Conservation (phyloP, 2,329 filamentous ascomycete species). For the Clonostachys rhizophaga region DNA sequence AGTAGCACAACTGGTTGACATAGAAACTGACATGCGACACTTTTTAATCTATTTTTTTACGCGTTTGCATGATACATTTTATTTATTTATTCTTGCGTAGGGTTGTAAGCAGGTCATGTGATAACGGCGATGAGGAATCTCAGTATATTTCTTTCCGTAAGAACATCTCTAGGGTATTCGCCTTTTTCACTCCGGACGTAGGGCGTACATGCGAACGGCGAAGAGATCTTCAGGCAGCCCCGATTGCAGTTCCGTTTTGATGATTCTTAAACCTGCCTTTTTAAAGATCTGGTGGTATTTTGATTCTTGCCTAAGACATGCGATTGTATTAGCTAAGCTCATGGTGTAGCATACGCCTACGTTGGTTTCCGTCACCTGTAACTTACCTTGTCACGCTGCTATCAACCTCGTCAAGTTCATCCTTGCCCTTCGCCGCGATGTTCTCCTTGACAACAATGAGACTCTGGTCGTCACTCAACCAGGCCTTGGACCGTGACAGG, state of each 20-base stretch:
- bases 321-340: neutral
- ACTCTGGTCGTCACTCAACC: slow-evolving; percentile 16
- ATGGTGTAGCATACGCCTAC: neutral
- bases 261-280: slow-evolving; percentile 62
- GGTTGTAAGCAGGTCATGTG: too few species aligned
- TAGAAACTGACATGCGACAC: too few species aligned
- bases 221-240: slow-evolving; percentile 62
- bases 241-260: slow-evolving; percentile 66
- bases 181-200: slow-evolving; percentile 22
- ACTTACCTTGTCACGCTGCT: slow-evolving; percentile 67
- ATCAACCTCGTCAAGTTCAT: slow-evolving; percentile 67
- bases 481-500: slow-evolving; percentile 53
- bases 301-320: slow-evolving; percentile 52
- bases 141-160: too few species aligned
- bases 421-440: slow-evolving; percentile 38
- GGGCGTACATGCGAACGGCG: slow-evolving; percentile 74
- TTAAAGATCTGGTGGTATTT: slow-evolving; percentile 70
- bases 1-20: too few species aligned
- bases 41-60: too few species aligned
- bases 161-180: too few species aligned
- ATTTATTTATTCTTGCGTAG: too few species aligned
- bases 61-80: too few species aligned
- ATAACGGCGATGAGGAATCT: too few species aligned
- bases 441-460: slow-evolving; percentile 60
- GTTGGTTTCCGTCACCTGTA: neutral